Base-by-base conservation (phyloP, 2,329 filamentous ascomycete species). In the Rhynchosporium agropyri region DNA sequence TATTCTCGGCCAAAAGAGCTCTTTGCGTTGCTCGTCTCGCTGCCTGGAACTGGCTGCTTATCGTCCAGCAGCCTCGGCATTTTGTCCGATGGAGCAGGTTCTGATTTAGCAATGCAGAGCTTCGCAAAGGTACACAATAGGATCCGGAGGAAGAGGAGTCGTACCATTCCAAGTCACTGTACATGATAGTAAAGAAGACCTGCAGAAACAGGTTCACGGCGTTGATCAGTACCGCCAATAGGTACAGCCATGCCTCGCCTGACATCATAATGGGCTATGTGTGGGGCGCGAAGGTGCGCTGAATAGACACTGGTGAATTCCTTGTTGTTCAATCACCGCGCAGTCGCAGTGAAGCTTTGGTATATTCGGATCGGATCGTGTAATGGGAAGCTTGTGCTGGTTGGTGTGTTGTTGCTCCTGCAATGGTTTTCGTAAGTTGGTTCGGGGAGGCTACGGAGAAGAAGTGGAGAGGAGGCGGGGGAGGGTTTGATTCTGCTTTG, bases 121-220 rank as follows among this genome's bases (percentile, higher is more conserved):
- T 29, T 46, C 26, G 42, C 40, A 50, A 20, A 20, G 20, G 20
- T 20, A 20, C 20, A 20, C 20, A 20, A 20, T 20, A 20, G 20
- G 20, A 20, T 6, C 9, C 9, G 33, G 46, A 43, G 51, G 20
- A 42, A 33, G 29, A 29, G 31, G 63, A n/a, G 42, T 83, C 91
- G 75, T 82, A 96, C 93, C 95, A 99, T 89, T 99, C 95, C 74
- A 99, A 81, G 84, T 99, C 95, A 79, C 92, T 97, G 82, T 98
- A 99, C 96, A 99, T 99, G 77, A 99, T 99, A 63, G 95, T 99
- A 83, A 99, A 99, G 86, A 99, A 99, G 74, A 99, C 95, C 83
- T 99, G 96, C 63, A 99, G 85, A 80, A 99, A 99, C 76, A 99
- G 86, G 84, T 99, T 99, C 87, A 99, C 93, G 82, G 95, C 95